Conservation (phyloP, 1,284 basidiomycete genomes). For the Naganishia albida region DNA sequence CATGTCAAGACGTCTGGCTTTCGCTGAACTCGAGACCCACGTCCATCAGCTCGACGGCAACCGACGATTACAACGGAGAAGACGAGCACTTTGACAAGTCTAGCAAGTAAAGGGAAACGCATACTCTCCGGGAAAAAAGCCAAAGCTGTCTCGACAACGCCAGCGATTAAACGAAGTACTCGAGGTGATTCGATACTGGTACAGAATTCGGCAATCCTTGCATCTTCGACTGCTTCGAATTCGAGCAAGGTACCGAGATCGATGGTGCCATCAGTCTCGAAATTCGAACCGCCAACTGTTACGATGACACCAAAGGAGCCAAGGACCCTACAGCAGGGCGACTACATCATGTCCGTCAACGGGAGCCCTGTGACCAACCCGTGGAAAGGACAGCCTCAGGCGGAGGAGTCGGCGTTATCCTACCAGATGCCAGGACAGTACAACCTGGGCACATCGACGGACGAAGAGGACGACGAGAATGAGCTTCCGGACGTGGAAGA, state of each 20-base stretch:
- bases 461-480: conserved; percentile 39
- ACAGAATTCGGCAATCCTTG: neutral
- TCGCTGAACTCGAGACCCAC: too few relatives aligned
- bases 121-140: conserved; percentile 18
- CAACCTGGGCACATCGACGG: conserved; percentile 30
- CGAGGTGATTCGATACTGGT: conserved; percentile 11
- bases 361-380: conserved; percentile 40
- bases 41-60: conserved; percentile 4
- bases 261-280: conserved; percentile 21
- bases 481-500: conserved; percentile 49
- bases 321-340: conserved; percentile 40
- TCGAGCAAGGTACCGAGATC: conserved; percentile 5
- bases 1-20: neutral
- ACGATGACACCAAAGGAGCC: conserved; percentile 42
- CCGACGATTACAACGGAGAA: neutral
- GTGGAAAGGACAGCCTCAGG: conserved; percentile 16
- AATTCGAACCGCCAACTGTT: conserved; percentile 46
- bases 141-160: neutral
- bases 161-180: conserved; percentile 17
- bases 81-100: conserved; percentile 1
- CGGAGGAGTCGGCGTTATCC: conserved; percentile 14
- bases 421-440: conserved; percentile 31
- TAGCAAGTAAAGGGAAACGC: conserved; percentile 26
- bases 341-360: conserved; percentile 43
- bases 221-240: conserved; percentile 21